Conservation (phyloP, 345 rosid species). For the Eucalyptus coolabah region DNA sequence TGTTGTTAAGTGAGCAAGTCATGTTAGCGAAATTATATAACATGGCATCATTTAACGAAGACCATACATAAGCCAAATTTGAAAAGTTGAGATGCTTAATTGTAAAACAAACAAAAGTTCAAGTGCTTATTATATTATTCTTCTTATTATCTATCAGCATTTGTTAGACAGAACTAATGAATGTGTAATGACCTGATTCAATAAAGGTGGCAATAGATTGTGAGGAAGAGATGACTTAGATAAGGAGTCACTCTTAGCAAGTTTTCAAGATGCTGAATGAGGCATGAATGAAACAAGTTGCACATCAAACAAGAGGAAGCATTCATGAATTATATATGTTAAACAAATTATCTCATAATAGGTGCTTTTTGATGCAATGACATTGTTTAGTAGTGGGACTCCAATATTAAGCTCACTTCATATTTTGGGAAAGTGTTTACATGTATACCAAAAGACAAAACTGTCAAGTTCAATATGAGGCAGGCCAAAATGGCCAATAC, state of each 20-base stretch:
- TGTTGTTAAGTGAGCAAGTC: neutral
- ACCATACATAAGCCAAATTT: neutral
- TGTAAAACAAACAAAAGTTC: neutral
- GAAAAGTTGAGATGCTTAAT: neutral
- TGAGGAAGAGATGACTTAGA: neutral
- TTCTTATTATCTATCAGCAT: neutral
- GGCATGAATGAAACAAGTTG: neutral
- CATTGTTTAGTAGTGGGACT: neutral
- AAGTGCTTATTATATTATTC: neutral
- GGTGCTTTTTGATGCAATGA: neutral
- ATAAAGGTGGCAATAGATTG: neutral
- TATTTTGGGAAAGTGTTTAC: neutral
- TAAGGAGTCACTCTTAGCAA: neutral
- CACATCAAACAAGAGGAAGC: neutral
- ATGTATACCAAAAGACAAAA: neutral
- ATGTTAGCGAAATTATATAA: neutral
- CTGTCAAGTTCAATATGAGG: neutral
- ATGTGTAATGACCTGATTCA: neutral
- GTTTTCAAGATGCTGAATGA: neutral
- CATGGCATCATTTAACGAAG: neutral
- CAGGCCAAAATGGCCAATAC: accelerated
- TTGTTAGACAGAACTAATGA: neutral
- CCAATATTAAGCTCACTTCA: neutral
- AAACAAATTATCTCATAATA: neutral
- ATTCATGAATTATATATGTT: neutral